Base-by-base conservation (phyloP, 306 rosid species). In the Citrullus mucosospermus region DNA sequence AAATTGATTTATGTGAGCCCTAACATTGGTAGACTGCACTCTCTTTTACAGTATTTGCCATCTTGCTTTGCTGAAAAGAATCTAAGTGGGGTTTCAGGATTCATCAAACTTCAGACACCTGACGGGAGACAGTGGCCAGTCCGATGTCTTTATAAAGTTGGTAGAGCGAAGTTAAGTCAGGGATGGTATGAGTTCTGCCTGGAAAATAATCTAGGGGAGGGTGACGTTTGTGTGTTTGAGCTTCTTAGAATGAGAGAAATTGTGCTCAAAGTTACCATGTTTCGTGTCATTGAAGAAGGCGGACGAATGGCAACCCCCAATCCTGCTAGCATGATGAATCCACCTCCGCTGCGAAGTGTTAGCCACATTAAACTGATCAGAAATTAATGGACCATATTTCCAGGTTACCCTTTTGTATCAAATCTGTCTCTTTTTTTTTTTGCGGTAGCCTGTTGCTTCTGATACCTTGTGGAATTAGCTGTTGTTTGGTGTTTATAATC, bases 1-100 rank as follows among this genome's bases (percentile, higher is more conserved):
- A 12, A 71, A 46, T 30, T 32, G 62, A 25, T 32, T 53, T 5
- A 53, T 17, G 46, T n/a, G 32, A 67, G 53, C 8, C 0, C 78
- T 74, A 51, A 74, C 62, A 1, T 9, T 16, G 78, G 22, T 32
- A 73, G 80, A 58, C 60, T 62, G 30, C 63, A n/a, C 53, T 16
- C 62, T 30, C 61, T 53, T 78, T 69, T 82, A 83, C 91, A 96
- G 99, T 96, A 96, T 82, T 81, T 96, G 82, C 99, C 99, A 78
- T 92, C 99, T 20, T 88, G 99, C 89, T 96, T 96, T 85, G 99
- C 99, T 4, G 99, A 92, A 78, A 96, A 96, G 85, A 83, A 92
- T 81, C 84, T 96, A 78, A 88, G 84, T 76, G 99, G 90, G 39
- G 93, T 92, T 85, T 90, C 98, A 0, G 99, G 97, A 80, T 91